Evolutionary conservation across 116 monocot genomes (phyloP), one percentile per base, ranked within the genome.

Genomic region (Posidonia oceanica): DNA sequence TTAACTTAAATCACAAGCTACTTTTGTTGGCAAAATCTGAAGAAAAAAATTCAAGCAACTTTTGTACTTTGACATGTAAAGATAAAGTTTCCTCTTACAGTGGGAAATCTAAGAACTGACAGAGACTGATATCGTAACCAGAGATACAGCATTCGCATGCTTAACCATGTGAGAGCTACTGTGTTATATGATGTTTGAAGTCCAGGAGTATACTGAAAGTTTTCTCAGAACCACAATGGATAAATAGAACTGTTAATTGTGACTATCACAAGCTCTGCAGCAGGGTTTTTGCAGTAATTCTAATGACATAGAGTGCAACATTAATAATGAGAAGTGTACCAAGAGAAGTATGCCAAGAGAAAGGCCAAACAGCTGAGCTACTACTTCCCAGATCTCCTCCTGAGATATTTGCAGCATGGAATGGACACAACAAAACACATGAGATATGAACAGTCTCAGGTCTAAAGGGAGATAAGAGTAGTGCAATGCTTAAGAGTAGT

Each of bases 321-420:
- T 16, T 20, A 56, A 66, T 5, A 67, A 72, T 15, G 65, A 67
- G 61, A 21, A 37, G 39, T 51, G 69, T 88, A 91, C 95, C 86
- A 96, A 69, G 39, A 91, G 52, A 63, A 96, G 36, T 76, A 96
- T 80, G 65, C 91, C 95, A 67, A 96, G 42, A 22, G 70, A 74
- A 77, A 91, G 91, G 21, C 95, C 95, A 22, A 88, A 7, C 21
- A 96, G 73, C 71, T 96, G 91, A 64, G 95, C 95, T 63, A 72
- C 77, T 71, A 91, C 91, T 78, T 91, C 95, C 95, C 95, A 96
- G 16, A 96, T 91, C 88, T 96, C 91, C 65, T 96, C 95, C 91
- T 96, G 77, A 72, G 82, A 74, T 29, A 73, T 58, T 66, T 55
- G 14, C 7, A 60, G 60, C 60, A 29, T 10, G 60, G 21, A 1